These are phyloP conservation scores for Parietaria judaica DNA, from an alignment of 306 rosid species.

Conservation along the genomic window DNA sequence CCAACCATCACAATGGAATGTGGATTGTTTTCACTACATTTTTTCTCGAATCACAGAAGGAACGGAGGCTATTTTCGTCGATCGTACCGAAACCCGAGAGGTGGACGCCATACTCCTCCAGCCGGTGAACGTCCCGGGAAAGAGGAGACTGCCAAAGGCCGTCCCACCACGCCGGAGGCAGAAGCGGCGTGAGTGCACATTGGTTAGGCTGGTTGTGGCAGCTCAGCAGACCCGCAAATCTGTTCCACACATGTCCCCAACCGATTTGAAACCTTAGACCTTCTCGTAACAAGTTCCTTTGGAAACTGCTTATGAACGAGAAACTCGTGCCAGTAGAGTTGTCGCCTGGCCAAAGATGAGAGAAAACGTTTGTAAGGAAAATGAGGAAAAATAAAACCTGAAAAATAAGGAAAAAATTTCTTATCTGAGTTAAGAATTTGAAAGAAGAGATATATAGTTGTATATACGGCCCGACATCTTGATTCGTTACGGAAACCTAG, in stretches of 20 bases:
- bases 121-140: slow-evolving; percentile 48
- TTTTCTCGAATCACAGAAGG: slow-evolving; percentile 59
- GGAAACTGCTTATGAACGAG: slow-evolving; percentile 78
- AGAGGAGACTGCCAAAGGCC: slow-evolving; percentile 89
- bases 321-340: slow-evolving; percentile 43
- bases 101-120: slow-evolving; percentile 57
- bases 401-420: not conserved
- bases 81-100: slow-evolving; percentile 54
- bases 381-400: not conserved
- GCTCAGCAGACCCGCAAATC: slow-evolving; percentile 81
- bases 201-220: slow-evolving; percentile 60
- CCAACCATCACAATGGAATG: slow-evolving; percentile 40
- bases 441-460: too few relatives aligned
- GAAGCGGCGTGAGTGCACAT: slow-evolving; percentile 83
- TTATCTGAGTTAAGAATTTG: not conserved
- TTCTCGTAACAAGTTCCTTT: slow-evolving; percentile 53
- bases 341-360: not conserved
- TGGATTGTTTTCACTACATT: slow-evolving; percentile 45
- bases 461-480: too few relatives aligned
- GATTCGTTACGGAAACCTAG: too few relatives aligned
- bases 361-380: not conserved
- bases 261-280: slow-evolving; percentile 85
- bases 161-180: slow-evolving; percentile 96
- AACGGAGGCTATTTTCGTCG: slow-evolving; percentile 40
- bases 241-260: slow-evolving; percentile 98